Evolutionary conservation across 2,329 filamentous ascomycete genomes (phyloP), one percentile per base, ranked within the genome.

Genomic region (Penicillium occitanis): DNA sequence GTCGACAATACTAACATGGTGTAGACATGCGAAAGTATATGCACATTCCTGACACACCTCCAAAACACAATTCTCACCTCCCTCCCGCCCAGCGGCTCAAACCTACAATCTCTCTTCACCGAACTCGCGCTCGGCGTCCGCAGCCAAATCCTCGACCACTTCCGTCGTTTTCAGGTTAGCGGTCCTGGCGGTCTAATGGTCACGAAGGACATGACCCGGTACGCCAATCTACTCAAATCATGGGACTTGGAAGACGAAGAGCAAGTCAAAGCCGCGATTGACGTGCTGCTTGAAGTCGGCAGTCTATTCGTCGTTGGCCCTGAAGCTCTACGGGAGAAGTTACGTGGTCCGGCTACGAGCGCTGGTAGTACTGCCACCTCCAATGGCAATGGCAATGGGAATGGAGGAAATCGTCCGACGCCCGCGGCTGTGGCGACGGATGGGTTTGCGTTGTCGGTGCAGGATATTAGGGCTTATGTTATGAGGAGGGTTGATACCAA

Each of bases 181-280:
- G 92, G 93, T 48, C 93, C 94, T 0, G 95, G 95, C 68, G 95
- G 93, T 2, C 86, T 99, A 57, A 95, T 97, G 87, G 92, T 98
- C 30, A 94, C 91, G 42, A 96, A 98, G 80, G 95, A 99, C 76
- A 93, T 98, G 77, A 92, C 92, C 42, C 93, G 92, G 75, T 99
- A 99, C 77, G 91, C 91, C 8, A 90, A 93, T 68, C 87, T 96
- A 11, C 84, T 99, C 70, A 88, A 91, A 68, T 88, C 88, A 40
- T 98, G 93, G 92, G 87, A 90, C 33, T 83, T 93, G 48, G 84
- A 86, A 63, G 51, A 55, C 7, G 89, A 88, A 71, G 87, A 91
- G 19, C 57, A 46, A n/a, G 72, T 77, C 59, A 79, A 79, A 64
- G 75, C 74, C 6, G 86, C 87, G 63, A 87, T 97, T 70, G 94